These are phyloP conservation scores for Lagenaria siceraria DNA, from an alignment of 306 rosid genomes.

Conservation along the genomic window DNA sequence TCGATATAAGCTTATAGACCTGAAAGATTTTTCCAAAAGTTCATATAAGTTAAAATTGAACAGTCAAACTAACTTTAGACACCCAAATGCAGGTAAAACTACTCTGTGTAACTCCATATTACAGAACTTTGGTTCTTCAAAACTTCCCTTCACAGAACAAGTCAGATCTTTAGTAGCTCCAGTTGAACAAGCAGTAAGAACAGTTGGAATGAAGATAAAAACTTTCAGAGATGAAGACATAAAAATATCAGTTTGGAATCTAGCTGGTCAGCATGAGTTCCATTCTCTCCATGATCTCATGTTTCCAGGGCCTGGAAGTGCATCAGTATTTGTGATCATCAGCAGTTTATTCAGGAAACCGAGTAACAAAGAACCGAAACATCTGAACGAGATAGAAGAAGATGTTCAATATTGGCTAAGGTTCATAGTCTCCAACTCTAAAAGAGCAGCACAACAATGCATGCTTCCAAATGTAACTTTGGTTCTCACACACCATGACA, in stretches of 20 bases:
- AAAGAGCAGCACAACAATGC: conserved; percentile 74
- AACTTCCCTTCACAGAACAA: conserved; percentile 64
- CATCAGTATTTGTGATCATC: conserved; percentile 62
- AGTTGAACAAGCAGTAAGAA: conserved; percentile 70
- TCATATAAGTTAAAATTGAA: not conserved
- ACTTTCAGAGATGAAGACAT: conserved; percentile 69
- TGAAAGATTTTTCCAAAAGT: not conserved
- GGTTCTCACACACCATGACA: conserved; percentile 78
- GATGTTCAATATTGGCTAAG: conserved; percentile 94
- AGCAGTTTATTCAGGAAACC: conserved; percentile 68
- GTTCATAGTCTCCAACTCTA: conserved; percentile 84
- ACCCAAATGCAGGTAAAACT: conserved; percentile 54
- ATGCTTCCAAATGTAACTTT: conserved; percentile 72
- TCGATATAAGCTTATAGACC: not conserved
- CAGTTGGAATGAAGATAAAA: conserved; percentile 74
- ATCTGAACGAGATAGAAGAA: conserved; percentile 66
- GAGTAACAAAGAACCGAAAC: conserved; percentile 64
- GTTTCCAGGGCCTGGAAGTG: conserved; percentile 94
- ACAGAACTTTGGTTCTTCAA: conserved; percentile 56
- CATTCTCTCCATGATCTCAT: conserved; percentile 87
- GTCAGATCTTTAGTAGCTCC: conserved; percentile 75
- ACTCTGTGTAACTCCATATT: conserved; percentile 70
- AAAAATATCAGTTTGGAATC: conserved; percentile 80
- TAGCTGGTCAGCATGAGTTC: conserved; percentile 88
- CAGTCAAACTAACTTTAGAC: conserved; percentile 7